Conservation (phyloP, 495 filamentous ascomycete species). For the Daldinia concentrica region DNA sequence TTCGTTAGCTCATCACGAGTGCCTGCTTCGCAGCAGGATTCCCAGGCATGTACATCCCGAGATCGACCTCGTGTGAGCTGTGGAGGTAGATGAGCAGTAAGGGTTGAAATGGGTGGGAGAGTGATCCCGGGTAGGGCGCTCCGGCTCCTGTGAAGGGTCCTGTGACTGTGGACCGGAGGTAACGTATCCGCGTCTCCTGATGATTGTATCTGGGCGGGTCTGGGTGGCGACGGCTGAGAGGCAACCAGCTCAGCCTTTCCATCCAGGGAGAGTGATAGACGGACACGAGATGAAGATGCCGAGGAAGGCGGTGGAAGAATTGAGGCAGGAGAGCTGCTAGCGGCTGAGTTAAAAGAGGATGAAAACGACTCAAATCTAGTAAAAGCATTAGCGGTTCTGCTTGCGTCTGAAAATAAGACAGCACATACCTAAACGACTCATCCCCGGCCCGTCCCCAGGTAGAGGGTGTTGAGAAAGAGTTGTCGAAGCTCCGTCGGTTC, state of each 20-base stretch:
- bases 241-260: constrained; percentile 83
- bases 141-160: constrained; percentile 62
- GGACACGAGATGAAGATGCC: constrained; percentile 58
- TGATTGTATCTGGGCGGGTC: constrained; percentile 43
- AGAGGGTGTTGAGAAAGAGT: constrained; percentile 50
- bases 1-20: constrained; percentile 74
- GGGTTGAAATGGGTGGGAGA: constrained; percentile 60
- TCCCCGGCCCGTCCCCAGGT: constrained; percentile 44
- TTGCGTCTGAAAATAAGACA: constrained; percentile 1
- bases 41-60: constrained; percentile 84
- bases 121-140: constrained; percentile 60
- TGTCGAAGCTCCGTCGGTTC: constrained; percentile 52
- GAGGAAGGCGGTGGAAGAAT: constrained; percentile 45
- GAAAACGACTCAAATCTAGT: constrained; percentile 49
- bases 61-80: constrained; percentile 71
- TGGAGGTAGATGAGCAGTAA: constrained; percentile 69
- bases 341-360: constrained; percentile 48
- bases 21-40: constrained; percentile 79
- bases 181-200: constrained; percentile 46
- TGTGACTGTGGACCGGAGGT: constrained; percentile 62
- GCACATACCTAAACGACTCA: constrained; percentile 50
- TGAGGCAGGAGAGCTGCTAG: constrained; percentile 39
- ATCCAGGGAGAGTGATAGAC: constrained; percentile 79
- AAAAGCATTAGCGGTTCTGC: constrained; percentile 13
- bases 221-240: constrained; percentile 76